A percentile compares a stretch with the other conserved stretches of the same genome.
Evolutionary conservation across 768 basidiomycete species (phyloP).

Genomic region (Nidularia sp.): DNA sequence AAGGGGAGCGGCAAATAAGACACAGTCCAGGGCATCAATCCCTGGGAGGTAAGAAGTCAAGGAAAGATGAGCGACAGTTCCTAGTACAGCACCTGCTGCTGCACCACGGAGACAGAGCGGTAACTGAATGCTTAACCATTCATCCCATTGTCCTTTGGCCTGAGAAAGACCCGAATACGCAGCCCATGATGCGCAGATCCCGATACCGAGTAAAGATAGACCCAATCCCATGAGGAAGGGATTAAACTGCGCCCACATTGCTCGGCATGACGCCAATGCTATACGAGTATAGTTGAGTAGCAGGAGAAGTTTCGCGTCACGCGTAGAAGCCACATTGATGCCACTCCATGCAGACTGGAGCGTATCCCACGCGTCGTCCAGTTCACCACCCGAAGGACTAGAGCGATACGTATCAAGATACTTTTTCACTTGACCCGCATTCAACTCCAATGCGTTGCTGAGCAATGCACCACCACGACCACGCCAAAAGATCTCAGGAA

Average conservation of each 20-base stretch:
- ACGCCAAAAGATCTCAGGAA: slow-evolving; percentile 87
- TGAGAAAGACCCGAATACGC: slow-evolving; percentile 47
- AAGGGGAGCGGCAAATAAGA: slow-evolving; percentile 45
- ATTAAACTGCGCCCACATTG: slow-evolving; percentile 96
- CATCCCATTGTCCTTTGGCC: slow-evolving; percentile 34
- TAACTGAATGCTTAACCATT: slow-evolving; percentile 31
- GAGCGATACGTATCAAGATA: slow-evolving; percentile 78
- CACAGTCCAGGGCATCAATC: slow-evolving; percentile 45
- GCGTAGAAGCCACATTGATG: slow-evolving; percentile 9
- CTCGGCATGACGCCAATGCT: slow-evolving; percentile 69
- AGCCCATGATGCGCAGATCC: slow-evolving; percentile 50
- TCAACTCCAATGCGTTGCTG: slow-evolving; percentile 59
- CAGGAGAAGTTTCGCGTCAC: slow-evolving; percentile 30
- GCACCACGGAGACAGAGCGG: slow-evolving; percentile 25
- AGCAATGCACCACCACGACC: slow-evolving; percentile 35
- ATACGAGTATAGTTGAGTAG: slow-evolving; percentile 51
- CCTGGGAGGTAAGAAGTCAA: slow-evolving; percentile 34
- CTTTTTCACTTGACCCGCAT: slow-evolving; percentile 67
- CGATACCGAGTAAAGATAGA: slow-evolving; percentile 52
- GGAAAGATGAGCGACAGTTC: slow-evolving; percentile 23
- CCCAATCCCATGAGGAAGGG: slow-evolving; percentile 73
- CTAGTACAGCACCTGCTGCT: slow-evolving; percentile 32
- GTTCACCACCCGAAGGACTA: slow-evolving; percentile 66
- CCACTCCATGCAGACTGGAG: slow-evolving; percentile 47
- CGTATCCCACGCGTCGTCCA: slow-evolving; percentile 58